phyloP scores from a whole-genome alignment of 257 asterid genomes.

The Leonotis leonurus region DNA sequence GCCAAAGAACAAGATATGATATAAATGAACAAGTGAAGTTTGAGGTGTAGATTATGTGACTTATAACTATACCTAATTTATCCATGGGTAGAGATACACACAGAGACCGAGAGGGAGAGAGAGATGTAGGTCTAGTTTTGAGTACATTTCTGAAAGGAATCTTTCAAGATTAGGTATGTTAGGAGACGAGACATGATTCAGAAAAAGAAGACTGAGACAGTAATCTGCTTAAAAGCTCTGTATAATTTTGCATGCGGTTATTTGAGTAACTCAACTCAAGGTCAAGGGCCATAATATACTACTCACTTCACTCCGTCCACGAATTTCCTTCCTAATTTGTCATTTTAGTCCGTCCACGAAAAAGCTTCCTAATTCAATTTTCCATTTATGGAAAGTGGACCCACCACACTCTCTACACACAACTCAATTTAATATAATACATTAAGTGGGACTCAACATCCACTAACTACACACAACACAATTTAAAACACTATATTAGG shows the following conservation, averaged over 20 bases:
- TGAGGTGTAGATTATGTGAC: too few relatives aligned
- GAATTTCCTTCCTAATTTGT: neutral
- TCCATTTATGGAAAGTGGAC: too few relatives aligned
- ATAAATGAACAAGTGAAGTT: too few relatives aligned
- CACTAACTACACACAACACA: too few relatives aligned
- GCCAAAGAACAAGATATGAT: too few relatives aligned
- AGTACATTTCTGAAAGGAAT: neutral
- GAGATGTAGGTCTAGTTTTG: neutral
- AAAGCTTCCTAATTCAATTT: too few relatives aligned
- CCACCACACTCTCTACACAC: too few relatives aligned
- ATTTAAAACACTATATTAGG: too few relatives aligned
- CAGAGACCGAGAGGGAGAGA: neutral
- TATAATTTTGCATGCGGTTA: constrained; percentile 20
- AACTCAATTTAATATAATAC: too few relatives aligned
- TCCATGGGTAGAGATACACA: neutral
- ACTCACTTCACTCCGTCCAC: neutral
- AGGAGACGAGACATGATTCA: neutral
- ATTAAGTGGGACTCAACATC: too few relatives aligned
- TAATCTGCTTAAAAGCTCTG: constrained; percentile 16
- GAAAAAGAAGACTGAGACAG: constrained; percentile 1
- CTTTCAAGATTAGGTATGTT: neutral
- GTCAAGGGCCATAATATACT: neutral
- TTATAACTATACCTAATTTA: neutral
- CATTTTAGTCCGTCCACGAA: too few relatives aligned
- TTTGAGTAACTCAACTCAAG: neutral